Evolutionary conservation across 2,329 filamentous ascomycete species (phyloP).

Genomic region (Drechslera avenae): DNA sequence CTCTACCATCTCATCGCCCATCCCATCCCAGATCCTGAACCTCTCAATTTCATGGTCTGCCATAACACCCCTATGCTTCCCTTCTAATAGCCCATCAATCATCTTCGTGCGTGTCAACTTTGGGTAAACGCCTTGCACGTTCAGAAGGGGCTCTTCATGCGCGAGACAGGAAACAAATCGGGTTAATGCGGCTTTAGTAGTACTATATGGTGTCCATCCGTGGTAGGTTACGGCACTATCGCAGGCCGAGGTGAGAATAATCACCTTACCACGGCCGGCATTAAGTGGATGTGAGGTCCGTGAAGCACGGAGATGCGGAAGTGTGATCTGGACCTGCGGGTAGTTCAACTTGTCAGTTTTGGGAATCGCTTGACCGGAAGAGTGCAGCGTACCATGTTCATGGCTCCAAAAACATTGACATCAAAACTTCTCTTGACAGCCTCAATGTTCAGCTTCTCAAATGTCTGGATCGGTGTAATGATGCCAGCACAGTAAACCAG

Average conservation of each 20-base stretch:
- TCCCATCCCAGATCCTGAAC: constrained; percentile 30
- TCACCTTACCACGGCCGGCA: constrained; percentile 24
- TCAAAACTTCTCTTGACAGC: constrained; percentile 26
- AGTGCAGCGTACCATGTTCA: constrained; percentile 25
- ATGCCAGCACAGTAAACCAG: constrained; percentile 32
- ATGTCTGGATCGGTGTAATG: constrained; percentile 28
- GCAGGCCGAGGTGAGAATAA: constrained; percentile 31
- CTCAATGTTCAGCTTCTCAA: constrained; percentile 26
- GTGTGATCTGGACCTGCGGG: constrained; percentile 23
- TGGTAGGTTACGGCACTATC: constrained; percentile 28
- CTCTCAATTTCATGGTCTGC: constrained; percentile 36
- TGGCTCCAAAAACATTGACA: constrained; percentile 34
- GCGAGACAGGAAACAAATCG: constrained; percentile 33
- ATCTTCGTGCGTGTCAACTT: constrained; percentile 36
- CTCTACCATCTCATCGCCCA: constrained; percentile 34
- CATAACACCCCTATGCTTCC: constrained; percentile 30
- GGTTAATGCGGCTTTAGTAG: constrained; percentile 32
- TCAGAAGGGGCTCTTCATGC: constrained; percentile 30
- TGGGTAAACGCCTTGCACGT: constrained; percentile 33
- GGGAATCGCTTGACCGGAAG: neutral
- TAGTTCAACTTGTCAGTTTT: neutral
- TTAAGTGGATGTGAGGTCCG: constrained; percentile 20
- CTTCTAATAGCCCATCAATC: constrained; percentile 27
- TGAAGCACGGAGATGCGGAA: constrained; percentile 27
- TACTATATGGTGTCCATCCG: constrained; percentile 34